These are phyloP conservation scores for Microthyrium microscopicum DNA, from an alignment of 2,329 filamentous ascomycete genomes.

Conservation along the genomic window DNA sequence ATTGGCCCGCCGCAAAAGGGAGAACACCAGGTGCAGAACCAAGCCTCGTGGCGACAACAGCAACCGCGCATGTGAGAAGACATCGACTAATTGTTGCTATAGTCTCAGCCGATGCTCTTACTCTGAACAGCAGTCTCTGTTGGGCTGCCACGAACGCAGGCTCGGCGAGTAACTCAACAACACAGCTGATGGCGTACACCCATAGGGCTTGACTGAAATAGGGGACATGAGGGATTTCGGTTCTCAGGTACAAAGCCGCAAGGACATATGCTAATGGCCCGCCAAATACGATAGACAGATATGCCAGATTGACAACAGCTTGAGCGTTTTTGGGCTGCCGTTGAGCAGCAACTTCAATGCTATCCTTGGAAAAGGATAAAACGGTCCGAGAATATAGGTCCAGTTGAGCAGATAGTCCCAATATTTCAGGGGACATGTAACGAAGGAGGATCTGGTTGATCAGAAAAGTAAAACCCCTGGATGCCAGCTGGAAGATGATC, in stretches of 20 bases:
- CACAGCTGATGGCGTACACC: constrained; percentile 39
- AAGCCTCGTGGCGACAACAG: constrained; percentile 42
- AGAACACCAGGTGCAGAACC: constrained; percentile 52
- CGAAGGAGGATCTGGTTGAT: constrained; percentile 86
- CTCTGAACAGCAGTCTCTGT: constrained; percentile 61
- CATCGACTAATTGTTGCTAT: constrained; percentile 65
- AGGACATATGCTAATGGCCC: constrained; percentile 45
- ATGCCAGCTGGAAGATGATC: constrained; percentile 72
- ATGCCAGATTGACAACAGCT: constrained; percentile 74
- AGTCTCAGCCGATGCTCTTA: constrained; percentile 71
- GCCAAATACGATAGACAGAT: constrained; percentile 58
- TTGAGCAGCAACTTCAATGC: constrained; percentile 78
- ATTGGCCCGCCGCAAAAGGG: constrained; percentile 77
- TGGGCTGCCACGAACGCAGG: constrained; percentile 82
- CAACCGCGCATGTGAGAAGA: constrained; percentile 52
- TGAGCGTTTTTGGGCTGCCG: constrained; percentile 49
- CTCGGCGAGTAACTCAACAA: constrained; percentile 68
- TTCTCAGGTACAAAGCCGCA: constrained; percentile 48
- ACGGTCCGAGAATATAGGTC: constrained; percentile 86
- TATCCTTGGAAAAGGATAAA: constrained; percentile 89
- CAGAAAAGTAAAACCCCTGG: constrained; percentile 75
- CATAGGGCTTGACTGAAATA: constrained; percentile 42
- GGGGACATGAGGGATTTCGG: constrained; percentile 37
- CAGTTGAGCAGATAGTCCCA: constrained; percentile 76
- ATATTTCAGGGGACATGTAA: constrained; percentile 66